Evolutionary conservation across 345 rosid genomes (phyloP), one percentile per base, ranked within the genome.

Genomic region (Pelargonium nanum): DNA sequence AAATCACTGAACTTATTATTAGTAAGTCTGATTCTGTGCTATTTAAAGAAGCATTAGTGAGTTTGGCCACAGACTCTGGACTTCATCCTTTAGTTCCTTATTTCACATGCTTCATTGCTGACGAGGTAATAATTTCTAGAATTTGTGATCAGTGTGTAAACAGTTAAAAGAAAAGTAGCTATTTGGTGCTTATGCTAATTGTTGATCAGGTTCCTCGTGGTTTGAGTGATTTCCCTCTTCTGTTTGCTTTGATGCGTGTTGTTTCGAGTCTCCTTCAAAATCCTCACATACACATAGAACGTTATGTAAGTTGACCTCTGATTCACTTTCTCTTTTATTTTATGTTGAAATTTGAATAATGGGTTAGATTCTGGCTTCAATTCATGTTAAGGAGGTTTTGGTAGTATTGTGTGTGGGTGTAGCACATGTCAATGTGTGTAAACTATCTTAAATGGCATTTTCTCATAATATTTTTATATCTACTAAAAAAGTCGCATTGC

Each of bases 11-110:
- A 77, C 91, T 93, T 21, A 70, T 89, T 25, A 57, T 85, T 75
- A 87, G 86, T 53, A 85, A 80, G 74, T 83, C 96, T 22, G 86
- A 85, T 69, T 76, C 94, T 59, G 61, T 55, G 56, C 90, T 89
- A 59, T 89, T 89, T 70, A 89, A 87, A 77, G 82, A 89, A 78
- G 99, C 96, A 26, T 81, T 93, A 78, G 81, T 74, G 71, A 93
- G 99, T 74, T 77, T 93, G 78, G 85, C 99, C 48, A 87, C 96
- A 26, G 97, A 89, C 78, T 85, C 97, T 7, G 99, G 99, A 61
- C 85, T 89, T 62, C 99, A 93, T 80, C 97, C 96, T n/a, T 66
- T 93, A 67, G 88, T 89, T 78, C 99, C 99, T 56, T 93, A 93
- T 78, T 93, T 89, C 72, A 89, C 97, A 62, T 83, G 72, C 75